Evolutionary conservation across 345 rosid species (phyloP).

Genomic region (Gossypium rotundifolium): DNA sequence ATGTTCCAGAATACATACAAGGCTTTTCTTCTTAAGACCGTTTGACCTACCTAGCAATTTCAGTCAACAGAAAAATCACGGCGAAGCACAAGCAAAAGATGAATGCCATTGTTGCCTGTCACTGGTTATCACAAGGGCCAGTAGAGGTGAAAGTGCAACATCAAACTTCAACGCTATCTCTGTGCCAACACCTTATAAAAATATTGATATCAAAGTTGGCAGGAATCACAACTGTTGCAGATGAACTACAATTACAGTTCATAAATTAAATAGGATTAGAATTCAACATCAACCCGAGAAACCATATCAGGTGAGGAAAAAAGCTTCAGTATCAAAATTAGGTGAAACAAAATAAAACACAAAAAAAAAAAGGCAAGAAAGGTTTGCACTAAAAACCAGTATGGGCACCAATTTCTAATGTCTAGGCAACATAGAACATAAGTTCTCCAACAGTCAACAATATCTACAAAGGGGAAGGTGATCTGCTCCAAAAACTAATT

Average conservation of each 20-base stretch:
- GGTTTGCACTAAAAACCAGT: slow-evolving; percentile 33
- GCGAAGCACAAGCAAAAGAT: background rate
- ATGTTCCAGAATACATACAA: background rate
- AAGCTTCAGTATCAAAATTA: slow-evolving; percentile 22
- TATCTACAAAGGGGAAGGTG: slow-evolving; percentile 45
- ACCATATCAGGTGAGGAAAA: slow-evolving; percentile 19
- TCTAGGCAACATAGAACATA: slow-evolving; percentile 32
- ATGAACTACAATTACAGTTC: slow-evolving; percentile 15
- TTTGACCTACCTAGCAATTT: background rate
- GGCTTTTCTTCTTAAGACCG: too few species aligned
- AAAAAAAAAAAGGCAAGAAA: slow-evolving; percentile 11
- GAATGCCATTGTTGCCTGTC: background rate
- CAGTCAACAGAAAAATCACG: background rate
- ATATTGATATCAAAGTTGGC: slow-evolving; percentile 3
- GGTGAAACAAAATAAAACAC: slow-evolving; percentile 6
- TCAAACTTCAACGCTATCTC: background rate
- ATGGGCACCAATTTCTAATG: slow-evolving; percentile 25
- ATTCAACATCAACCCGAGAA: slow-evolving; percentile 17
- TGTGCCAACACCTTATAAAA: slow-evolving; percentile 3
- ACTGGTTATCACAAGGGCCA: background rate
- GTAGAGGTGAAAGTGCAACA: background rate
- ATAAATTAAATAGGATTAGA: slow-evolving; percentile 17
- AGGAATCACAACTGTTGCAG: slow-evolving; percentile 1
- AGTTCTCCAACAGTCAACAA: slow-evolving; percentile 38
- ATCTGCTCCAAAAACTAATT: slow-evolving; percentile 39